Conservation (phyloP, 129 eudicot genomes). For the Chrysanthemum lavandulifolium region DNA sequence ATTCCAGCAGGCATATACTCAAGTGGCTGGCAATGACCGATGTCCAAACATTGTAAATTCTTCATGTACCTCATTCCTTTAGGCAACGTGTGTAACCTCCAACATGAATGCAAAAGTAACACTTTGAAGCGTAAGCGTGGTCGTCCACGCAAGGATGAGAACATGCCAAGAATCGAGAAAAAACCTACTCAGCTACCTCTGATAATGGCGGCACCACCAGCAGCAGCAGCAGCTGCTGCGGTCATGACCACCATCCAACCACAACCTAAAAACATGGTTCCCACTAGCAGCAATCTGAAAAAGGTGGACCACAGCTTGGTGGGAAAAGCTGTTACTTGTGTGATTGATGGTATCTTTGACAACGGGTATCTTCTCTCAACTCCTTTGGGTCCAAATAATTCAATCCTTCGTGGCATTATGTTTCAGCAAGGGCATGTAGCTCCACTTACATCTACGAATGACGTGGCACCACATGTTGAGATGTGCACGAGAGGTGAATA, state of each 20-base stretch:
- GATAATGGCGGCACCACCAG: slow-evolving; percentile 20
- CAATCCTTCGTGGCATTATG: slow-evolving; percentile 63
- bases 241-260: slow-evolving; percentile 13
- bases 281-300: slow-evolving; percentile 19
- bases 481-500: slow-evolving; percentile 53
- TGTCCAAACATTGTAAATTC: too few species aligned
- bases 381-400: slow-evolving; percentile 46
- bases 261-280: slow-evolving; percentile 2
- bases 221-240: slow-evolving; percentile 24
- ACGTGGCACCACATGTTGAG: slow-evolving; percentile 66
- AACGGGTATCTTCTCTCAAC: slow-evolving; percentile 73
- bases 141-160: slow-evolving; percentile 85
- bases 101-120: too few species aligned
- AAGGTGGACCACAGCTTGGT: slow-evolving; percentile 43
- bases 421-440: slow-evolving; percentile 55
- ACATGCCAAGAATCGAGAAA: slow-evolving; percentile 29
- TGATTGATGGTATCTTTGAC: slow-evolving; percentile 71
- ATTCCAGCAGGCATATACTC: too few species aligned
- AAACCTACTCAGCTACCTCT: slow-evolving; percentile 31
- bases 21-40: too few species aligned
- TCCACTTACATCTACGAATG: slow-evolving; percentile 61
- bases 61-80: too few species aligned
- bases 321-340: slow-evolving; percentile 59
- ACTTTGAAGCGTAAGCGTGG: slow-evolving; percentile 91
- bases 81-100: too few species aligned